Base-by-base conservation (phyloP, 2,329 filamentous ascomycete genomes). In the Verticillium alfalfae region DNA sequence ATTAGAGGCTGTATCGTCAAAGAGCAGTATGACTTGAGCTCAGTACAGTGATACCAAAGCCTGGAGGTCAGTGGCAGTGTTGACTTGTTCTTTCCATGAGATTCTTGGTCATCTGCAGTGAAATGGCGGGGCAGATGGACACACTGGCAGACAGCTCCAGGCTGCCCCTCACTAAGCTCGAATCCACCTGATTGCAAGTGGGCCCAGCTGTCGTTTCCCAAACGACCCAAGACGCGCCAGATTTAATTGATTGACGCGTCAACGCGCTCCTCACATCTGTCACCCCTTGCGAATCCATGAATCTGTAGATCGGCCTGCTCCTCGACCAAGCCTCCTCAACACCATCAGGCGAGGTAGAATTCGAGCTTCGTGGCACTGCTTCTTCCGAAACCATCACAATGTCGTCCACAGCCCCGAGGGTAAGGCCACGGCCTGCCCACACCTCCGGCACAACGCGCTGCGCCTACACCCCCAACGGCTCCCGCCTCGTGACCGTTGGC, bases 401-500 rank as follows among this genome's bases (percentile, higher is more conserved):
- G 70, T 77, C 75, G 2, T 72, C 76, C 61, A 72, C 75, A 65
- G 72, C 73, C 57, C 73, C 74, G 31, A 82, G 84, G 66, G 80
- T 87, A 57, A 81, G 87, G 70, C 84, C 86, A 62, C 81, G 89
- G 64, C 88, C 88, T n/a, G 86, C 85, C 8, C 86, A 99, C 76
- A 93, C 92, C 2, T 88, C 91, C 60, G 96, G 96, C 66, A 86
- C 88, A 62, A 98, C 96, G 2, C 93, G 88, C 68, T 88, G 96
- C 67, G 86, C 90, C 66, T 98, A 98, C 76, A 97, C 93, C 1
- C 91, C 92, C 7, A 88, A 96, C 74, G 95, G 96, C 65, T 85
- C 84, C 67, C 91, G 90, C 69, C 83, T 99, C 62, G 87, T 98
- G 67, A 98, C 95, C 12, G 93, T 93, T 64, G 95, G 95, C 66